Conservation (phyloP, 495 filamentous ascomycete species). For the Neohortaea acidophila region DNA sequence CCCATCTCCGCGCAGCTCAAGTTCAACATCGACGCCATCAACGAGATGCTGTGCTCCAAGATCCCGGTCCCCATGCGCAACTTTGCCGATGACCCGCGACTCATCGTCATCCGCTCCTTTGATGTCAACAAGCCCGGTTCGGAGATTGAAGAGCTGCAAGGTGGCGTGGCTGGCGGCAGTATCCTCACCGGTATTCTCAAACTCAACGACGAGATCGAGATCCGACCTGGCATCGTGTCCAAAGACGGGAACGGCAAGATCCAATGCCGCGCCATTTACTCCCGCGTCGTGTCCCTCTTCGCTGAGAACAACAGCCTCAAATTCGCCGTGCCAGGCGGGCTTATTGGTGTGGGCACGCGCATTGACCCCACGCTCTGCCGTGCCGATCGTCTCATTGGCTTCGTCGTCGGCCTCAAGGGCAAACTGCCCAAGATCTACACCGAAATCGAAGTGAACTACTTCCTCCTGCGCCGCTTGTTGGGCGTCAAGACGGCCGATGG, state of each 20-base stretch:
- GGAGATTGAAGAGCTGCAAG: slow-evolving; percentile 98
- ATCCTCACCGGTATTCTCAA: slow-evolving; percentile 93
- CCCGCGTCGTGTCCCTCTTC: slow-evolving; percentile 82
- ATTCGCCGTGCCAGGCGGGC: slow-evolving; percentile 89
- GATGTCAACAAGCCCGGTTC: slow-evolving; percentile 99
- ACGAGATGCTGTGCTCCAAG: slow-evolving; percentile 79
- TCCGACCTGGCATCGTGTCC: slow-evolving; percentile 86
- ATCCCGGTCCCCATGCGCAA: slow-evolving; percentile 84
- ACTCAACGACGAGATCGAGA: slow-evolving; percentile 94
- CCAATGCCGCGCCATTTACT: slow-evolving; percentile 92
- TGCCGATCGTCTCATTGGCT: slow-evolving; percentile 95
- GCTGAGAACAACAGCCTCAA: slow-evolving; percentile 96
- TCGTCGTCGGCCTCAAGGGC: slow-evolving; percentile 89
- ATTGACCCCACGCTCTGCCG: slow-evolving; percentile 95
- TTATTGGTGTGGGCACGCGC: slow-evolving; percentile 89
- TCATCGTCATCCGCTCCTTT: slow-evolving; percentile 98
- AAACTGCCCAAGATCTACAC: slow-evolving; percentile 86
- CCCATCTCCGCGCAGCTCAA: slow-evolving; percentile 97
- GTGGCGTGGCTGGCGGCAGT: slow-evolving; percentile 92
- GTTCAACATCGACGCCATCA: slow-evolving; percentile 98
- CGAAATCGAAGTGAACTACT: slow-evolving; percentile 98
- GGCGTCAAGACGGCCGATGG: slow-evolving; percentile 97
- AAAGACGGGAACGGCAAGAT: slow-evolving; percentile 87
- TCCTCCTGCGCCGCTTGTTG: slow-evolving; percentile 78
- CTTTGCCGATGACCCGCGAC: slow-evolving; percentile 79